phyloP scores from a whole-genome alignment of 2,329 filamentous ascomycete genomes.

The Colletotrichum simmondsii region DNA sequence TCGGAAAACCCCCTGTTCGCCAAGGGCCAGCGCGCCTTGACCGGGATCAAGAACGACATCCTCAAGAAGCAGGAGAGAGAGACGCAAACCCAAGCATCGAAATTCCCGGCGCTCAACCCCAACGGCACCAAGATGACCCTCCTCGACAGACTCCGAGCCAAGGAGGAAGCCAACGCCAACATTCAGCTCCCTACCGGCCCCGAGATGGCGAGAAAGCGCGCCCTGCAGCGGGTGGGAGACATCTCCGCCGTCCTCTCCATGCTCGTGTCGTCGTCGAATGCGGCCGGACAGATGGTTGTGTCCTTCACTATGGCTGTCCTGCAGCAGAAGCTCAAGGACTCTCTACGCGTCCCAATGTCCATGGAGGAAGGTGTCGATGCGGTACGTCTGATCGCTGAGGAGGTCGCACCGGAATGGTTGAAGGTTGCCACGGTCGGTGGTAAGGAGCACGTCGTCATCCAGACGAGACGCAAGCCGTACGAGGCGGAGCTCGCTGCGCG shows the following conservation, averaged over 20 bases:
- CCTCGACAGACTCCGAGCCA: conserved; percentile 79
- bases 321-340: conserved; percentile 75
- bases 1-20: conserved; percentile 65
- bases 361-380: conserved; percentile 62
- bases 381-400: conserved; percentile 61
- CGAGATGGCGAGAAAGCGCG: conserved; percentile 70
- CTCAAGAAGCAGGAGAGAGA: conserved; percentile 61
- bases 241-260: conserved; percentile 75
- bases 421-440: conserved; percentile 62
- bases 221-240: conserved; percentile 75
- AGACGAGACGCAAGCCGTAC: conserved; percentile 53
- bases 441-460: conserved; percentile 68
- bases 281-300: conserved; percentile 64
- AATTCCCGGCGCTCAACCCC: conserved; percentile 46
- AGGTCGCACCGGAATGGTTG: conserved; percentile 68
- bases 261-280: conserved; percentile 64
- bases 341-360: conserved; percentile 66
- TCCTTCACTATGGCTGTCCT: conserved; percentile 74
- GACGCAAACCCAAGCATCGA: conserved; percentile 46
- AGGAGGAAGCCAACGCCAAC: conserved; percentile 67
- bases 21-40: conserved; percentile 76
- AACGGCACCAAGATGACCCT: conserved; percentile 71
- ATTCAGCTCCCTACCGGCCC: conserved; percentile 55
- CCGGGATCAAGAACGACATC: conserved; percentile 74
- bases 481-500: conserved; percentile 32